These are phyloP conservation scores for Trypanosoma mega DNA, from an alignment of 208 protist genomes.

Conservation along the genomic window DNA sequence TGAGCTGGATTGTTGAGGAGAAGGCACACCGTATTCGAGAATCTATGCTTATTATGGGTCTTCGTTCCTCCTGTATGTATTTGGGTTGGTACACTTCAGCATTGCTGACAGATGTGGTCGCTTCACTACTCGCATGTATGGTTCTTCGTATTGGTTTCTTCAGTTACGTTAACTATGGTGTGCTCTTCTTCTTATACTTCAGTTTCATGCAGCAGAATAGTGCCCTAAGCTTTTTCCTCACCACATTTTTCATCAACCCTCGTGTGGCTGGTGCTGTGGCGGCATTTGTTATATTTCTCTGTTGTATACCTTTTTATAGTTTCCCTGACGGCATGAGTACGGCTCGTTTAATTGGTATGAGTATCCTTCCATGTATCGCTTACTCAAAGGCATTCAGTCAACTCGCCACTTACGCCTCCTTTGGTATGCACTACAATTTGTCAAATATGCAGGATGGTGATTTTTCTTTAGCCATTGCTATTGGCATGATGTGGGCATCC, in stretches of 20 bases:
- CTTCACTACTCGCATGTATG: slow-evolving; percentile 50
- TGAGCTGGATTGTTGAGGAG: slow-evolving; percentile 73
- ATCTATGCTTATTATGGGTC: slow-evolving; percentile 89
- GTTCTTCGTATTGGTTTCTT: slow-evolving; percentile 68
- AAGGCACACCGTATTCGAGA: slow-evolving; percentile 77
- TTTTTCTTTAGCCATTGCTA: slow-evolving; percentile 46
- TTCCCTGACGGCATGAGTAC: slow-evolving; percentile 57
- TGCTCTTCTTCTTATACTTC: slow-evolving; percentile 77
- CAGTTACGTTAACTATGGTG: slow-evolving; percentile 42
- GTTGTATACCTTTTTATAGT: slow-evolving; percentile 59
- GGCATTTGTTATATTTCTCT: slow-evolving; percentile 70
- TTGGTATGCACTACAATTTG: slow-evolving; percentile 43
- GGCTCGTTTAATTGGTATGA: slow-evolving; percentile 38
- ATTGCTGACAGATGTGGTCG: slow-evolving; percentile 55
- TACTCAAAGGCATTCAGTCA: slow-evolving; percentile 47
- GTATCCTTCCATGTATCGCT: slow-evolving; percentile 61
- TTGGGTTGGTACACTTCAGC: slow-evolving; percentile 68
- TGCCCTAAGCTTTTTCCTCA: slow-evolving; percentile 68
- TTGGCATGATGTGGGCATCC: slow-evolving; percentile 82
- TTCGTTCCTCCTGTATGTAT: slow-evolving; percentile 67
- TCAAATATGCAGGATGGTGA: slow-evolving; percentile 29
- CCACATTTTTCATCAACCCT: slow-evolving; percentile 76
- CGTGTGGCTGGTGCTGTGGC: slow-evolving; percentile 60
- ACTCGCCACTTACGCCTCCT: slow-evolving; percentile 56
- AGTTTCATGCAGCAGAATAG: slow-evolving; percentile 73